These are phyloP conservation scores for Cubamyces lactineus DNA, from an alignment of 768 basidiomycete genomes.

Conservation along the genomic window DNA sequence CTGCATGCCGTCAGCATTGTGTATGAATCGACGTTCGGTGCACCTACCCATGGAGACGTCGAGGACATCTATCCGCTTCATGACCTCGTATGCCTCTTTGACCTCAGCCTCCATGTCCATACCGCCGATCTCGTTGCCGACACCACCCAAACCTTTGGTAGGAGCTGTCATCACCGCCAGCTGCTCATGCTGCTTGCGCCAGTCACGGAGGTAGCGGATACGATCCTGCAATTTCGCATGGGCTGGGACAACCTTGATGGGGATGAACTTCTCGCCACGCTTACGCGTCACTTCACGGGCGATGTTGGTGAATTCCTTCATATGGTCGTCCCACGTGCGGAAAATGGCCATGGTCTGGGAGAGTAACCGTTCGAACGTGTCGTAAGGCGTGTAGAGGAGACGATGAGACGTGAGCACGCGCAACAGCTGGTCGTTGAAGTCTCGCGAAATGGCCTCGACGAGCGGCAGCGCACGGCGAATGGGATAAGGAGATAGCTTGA, in stretches of 20 bases:
- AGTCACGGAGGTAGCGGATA: conserved; percentile 82
- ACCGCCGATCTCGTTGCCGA: conserved; percentile 78
- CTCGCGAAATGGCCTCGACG: conserved; percentile 96
- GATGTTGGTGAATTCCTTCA: conserved; percentile 71
- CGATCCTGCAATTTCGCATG: conserved; percentile 92
- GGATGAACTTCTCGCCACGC: conserved; percentile 90
- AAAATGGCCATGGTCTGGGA: conserved; percentile 68
- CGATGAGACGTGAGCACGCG: conserved; percentile 91
- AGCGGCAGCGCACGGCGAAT: conserved; percentile 94
- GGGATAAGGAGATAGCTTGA: conserved; percentile 95
- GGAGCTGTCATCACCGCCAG: conserved; percentile 96
- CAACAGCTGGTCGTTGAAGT: conserved; percentile 94
- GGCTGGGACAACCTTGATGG: conserved; percentile 91
- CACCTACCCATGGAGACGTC: conserved; percentile 87
- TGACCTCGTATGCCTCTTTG: conserved; percentile 93
- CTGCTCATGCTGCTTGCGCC: conserved; percentile 98
- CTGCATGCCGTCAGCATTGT: conserved; percentile 42
- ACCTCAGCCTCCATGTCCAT: conserved; percentile 99
- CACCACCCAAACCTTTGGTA: conserved; percentile 78
- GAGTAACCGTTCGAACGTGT: conserved; percentile 89
- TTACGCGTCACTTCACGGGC: conserved; percentile 89
- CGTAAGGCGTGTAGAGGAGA: conserved; percentile 91
- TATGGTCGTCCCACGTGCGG: conserved; percentile 62
- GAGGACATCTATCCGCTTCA: conserved; percentile 94
- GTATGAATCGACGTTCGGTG: too few relatives aligned